Evolutionary conservation across 495 filamentous ascomycete species (phyloP).

Genomic region (Penicillium cinerascens): DNA sequence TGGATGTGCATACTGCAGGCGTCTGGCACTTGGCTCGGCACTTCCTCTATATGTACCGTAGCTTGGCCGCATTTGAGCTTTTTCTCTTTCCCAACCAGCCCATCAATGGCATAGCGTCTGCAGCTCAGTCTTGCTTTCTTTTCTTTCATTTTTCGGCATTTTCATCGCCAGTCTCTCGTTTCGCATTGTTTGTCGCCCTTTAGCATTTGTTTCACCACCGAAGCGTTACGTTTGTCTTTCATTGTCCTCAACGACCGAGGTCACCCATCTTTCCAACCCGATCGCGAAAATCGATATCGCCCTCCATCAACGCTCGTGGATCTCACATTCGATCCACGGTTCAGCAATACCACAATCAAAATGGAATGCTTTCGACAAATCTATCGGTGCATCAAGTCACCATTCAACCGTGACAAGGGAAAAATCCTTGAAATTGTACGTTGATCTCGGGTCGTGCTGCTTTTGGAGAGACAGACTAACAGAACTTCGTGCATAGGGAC

Average conservation of each 20-base stretch:
- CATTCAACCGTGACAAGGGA: constrained; percentile 30
- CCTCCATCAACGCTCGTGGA: constrained; percentile 14
- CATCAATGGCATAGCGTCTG: constrained; percentile 27
- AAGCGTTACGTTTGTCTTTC: constrained; percentile 14
- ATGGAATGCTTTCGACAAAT: constrained; percentile 46
- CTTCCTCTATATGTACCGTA: constrained; percentile 22
- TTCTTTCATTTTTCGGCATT: constrained; percentile 22
- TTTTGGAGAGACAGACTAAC: not conserved
- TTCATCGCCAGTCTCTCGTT: constrained; percentile 23
- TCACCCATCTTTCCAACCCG: not conserved
- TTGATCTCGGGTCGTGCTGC: not conserved
- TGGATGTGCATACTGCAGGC: constrained; percentile 31
- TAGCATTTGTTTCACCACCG: constrained; percentile 20
- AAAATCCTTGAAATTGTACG: constrained; percentile 40
- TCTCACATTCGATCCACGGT: not conserved
- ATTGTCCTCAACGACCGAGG: not conserved
- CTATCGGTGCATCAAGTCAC: constrained; percentile 33
- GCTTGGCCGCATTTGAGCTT: constrained; percentile 7
- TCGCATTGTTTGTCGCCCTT: constrained; percentile 25
- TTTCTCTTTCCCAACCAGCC: constrained; percentile 8
- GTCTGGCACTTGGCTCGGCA: constrained; percentile 16
- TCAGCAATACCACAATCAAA: not conserved
- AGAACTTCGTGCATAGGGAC: constrained; percentile 26
- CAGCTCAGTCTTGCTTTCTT: constrained; percentile 19
- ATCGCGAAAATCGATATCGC: not conserved